These are phyloP conservation scores for Jatropha multifida DNA, from an alignment of 441 rosid species.

Conservation along the genomic window DNA sequence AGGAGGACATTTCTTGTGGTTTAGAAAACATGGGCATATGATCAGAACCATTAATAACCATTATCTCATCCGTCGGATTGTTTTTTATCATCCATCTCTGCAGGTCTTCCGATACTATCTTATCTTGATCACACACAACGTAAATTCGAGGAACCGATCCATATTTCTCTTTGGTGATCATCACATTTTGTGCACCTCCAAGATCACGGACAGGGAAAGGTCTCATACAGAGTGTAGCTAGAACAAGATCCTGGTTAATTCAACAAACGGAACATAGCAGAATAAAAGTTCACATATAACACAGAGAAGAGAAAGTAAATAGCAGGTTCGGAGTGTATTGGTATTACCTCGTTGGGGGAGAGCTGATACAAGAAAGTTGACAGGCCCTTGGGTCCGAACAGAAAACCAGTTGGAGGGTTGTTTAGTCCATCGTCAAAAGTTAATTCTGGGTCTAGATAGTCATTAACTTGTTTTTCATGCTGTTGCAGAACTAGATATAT, in stretches of 20 bases:
- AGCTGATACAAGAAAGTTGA: constrained; percentile 34
- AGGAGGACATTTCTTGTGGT: constrained; percentile 27
- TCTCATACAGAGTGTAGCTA: constrained; percentile 27
- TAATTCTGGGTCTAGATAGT: constrained; percentile 14
- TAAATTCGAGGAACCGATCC: constrained; percentile 30
- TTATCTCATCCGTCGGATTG: constrained; percentile 32
- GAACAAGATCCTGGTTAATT: constrained; percentile 28
- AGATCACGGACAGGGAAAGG: constrained; percentile 6
- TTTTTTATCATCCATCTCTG: constrained; percentile 38
- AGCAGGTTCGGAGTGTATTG: no score
- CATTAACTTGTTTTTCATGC: constrained; percentile 3
- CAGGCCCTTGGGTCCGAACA: constrained; percentile 25
- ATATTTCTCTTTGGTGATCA: constrained; percentile 29
- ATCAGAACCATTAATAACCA: constrained; percentile 31
- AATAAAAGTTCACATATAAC: neutral
- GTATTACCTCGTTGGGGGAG: constrained; percentile 35
- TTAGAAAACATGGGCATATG: constrained; percentile 43
- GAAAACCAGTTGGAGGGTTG: constrained; percentile 8
- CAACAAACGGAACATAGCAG: neutral
- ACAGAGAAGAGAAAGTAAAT: neutral
- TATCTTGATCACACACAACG: constrained; percentile 33
- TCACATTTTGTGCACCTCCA: neutral
- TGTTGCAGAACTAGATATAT: neutral
- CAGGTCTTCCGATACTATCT: constrained; percentile 1
- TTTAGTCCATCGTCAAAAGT: constrained; percentile 17